phyloP scores from a whole-genome alignment of 495 filamentous ascomycete genomes.

The Annulohypoxylon moriforme region DNA sequence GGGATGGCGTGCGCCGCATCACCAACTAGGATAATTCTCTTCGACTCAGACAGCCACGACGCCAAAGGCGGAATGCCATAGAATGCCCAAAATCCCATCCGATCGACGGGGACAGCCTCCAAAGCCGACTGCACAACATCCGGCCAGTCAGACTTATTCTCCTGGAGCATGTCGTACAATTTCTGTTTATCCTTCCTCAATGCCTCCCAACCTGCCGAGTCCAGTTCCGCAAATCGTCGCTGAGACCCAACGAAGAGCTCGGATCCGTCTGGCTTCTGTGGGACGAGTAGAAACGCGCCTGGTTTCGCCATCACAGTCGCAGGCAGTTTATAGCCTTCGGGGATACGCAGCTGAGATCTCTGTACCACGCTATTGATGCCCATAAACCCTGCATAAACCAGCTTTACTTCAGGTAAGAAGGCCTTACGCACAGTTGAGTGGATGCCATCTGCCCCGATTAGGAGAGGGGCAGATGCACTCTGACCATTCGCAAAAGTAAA shows the following conservation, averaged over 20 bases:
- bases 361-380: slow-evolving; percentile 46
- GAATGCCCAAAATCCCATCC: slow-evolving; percentile 39
- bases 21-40: slow-evolving; percentile 51
- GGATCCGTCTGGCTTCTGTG: slow-evolving; percentile 57
- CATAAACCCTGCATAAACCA: slow-evolving; percentile 36
- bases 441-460: slow-evolving; percentile 64
- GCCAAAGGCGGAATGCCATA: slow-evolving; percentile 25
- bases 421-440: slow-evolving; percentile 57
- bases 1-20: slow-evolving; percentile 60
- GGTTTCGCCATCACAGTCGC: slow-evolving; percentile 56
- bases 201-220: slow-evolving; percentile 16
- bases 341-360: slow-evolving; percentile 31
- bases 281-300: slow-evolving; percentile 61
- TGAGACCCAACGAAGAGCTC: slow-evolving; percentile 60
- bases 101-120: slow-evolving; percentile 14
- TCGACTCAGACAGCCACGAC: slow-evolving; percentile 50
- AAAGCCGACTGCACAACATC: slow-evolving; percentile 35
- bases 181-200: slow-evolving; percentile 41
- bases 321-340: slow-evolving; percentile 53
- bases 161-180: slow-evolving; percentile 37
- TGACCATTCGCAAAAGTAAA: slow-evolving; percentile 59
- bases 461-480: slow-evolving; percentile 36
- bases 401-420: slow-evolving; percentile 25
- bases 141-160: slow-evolving; percentile 36
- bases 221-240: slow-evolving; percentile 32